Evolutionary conservation across 202 grass and related monocot species (phyloP).

Genomic region (Schoenoplectus tabernaemontani): DNA sequence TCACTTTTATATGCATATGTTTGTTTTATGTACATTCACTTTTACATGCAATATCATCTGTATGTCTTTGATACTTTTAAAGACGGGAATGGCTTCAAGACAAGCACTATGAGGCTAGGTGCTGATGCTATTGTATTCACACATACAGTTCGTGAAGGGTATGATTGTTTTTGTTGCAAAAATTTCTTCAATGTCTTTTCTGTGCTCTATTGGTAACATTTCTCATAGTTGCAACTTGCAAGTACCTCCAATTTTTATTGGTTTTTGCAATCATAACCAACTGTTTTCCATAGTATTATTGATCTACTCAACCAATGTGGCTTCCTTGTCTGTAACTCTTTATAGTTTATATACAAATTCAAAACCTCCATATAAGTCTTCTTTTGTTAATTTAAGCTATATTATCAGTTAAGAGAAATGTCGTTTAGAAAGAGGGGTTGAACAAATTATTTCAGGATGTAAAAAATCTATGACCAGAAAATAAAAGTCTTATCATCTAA

Average conservation of each 20-base stretch:
- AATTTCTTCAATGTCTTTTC: not conserved
- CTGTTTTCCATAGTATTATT: not conserved
- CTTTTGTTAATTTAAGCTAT: not conserved
- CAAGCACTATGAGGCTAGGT: conserved; percentile 97
- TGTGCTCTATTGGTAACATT: not conserved
- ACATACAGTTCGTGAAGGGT: conserved; percentile 54
- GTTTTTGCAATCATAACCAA: not conserved
- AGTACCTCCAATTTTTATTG: not conserved
- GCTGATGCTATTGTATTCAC: conserved; percentile 91
- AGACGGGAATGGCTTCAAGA: conserved; percentile 99
- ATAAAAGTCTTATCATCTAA: not conserved
- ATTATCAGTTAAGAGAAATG: not conserved
- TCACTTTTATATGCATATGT: not conserved
- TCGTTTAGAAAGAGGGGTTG: not conserved
- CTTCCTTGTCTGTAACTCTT: not conserved
- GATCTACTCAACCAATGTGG: not conserved
- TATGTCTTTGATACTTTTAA: conserved; percentile 21
- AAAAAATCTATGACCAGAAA: not conserved
- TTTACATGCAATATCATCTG: conserved; percentile 7
- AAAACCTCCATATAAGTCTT: not conserved
- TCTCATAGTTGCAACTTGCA: not conserved
- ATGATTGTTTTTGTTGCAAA: conserved; percentile 20
- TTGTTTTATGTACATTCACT: not conserved
- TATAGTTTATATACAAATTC: not conserved
- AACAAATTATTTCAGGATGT: not conserved